A percentile compares a stretch with the other conserved stretches of the same genome.
Evolutionary conservation across 306 rosid genomes (phyloP).

Genomic region (Leucaena leucocephala): DNA sequence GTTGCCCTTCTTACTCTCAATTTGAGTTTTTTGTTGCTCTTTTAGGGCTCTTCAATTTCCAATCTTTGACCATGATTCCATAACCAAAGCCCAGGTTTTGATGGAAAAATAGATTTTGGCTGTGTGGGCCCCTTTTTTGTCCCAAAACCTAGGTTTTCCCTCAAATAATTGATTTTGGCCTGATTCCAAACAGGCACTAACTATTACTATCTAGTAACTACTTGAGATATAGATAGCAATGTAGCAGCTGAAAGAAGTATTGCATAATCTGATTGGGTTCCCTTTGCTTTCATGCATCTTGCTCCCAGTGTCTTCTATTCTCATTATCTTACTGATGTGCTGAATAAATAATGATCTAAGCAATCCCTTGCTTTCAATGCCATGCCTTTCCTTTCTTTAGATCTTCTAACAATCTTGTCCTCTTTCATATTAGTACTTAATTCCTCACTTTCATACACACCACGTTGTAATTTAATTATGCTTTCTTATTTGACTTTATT

Average conservation of each 20-base stretch:
- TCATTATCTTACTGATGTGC: neutral
- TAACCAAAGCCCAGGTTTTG: no score
- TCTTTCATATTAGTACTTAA: neutral
- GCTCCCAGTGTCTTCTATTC: neutral
- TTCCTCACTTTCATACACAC: constrained; percentile 11
- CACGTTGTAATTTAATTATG: neutral
- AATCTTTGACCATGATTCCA: neutral
- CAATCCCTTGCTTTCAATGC: neutral
- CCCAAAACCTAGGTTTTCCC: no score
- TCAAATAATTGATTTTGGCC: no score
- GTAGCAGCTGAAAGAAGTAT: neutral
- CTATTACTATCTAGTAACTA: neutral
- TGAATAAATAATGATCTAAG: neutral
- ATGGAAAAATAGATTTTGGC: no score
- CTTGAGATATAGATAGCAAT: neutral
- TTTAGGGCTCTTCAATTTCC: constrained; percentile 42
- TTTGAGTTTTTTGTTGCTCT: constrained; percentile 1
- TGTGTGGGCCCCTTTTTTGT: no score
- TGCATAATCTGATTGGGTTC: neutral
- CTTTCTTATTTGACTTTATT: neutral
- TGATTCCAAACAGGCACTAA: no score
- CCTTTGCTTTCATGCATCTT: neutral
- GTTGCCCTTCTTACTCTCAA: constrained; percentile 6
- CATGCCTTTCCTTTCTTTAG: neutral
- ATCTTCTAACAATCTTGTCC: neutral